phyloP scores from a whole-genome alignment of 2,329 filamentous ascomycete genomes.

The Ophiobolus disseminans region DNA sequence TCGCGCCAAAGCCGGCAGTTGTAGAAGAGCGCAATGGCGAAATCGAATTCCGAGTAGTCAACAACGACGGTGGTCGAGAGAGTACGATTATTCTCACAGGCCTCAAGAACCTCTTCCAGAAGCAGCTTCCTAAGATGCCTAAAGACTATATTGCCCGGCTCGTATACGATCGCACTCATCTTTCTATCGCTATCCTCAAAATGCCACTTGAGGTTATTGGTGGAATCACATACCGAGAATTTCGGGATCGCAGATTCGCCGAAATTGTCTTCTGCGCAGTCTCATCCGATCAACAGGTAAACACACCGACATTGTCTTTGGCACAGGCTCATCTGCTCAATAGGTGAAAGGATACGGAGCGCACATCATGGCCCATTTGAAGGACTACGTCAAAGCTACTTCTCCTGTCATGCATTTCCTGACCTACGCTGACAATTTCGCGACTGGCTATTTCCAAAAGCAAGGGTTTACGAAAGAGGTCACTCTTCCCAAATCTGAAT shows the following conservation, averaged over 20 bases:
- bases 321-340: too few species aligned
- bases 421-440: slow-evolving; percentile 97
- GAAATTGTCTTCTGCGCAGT: slow-evolving; percentile 99
- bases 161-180: slow-evolving; percentile 93
- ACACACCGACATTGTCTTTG: too few species aligned
- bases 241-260: slow-evolving; percentile 87
- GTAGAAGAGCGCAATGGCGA: slow-evolving; percentile 91
- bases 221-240: slow-evolving; percentile 93
- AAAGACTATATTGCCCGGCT: slow-evolving; percentile 97
- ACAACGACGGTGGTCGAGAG: slow-evolving; percentile 88
- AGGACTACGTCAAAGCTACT: slow-evolving; percentile 96
- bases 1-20: slow-evolving; percentile 75
- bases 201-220: slow-evolving; percentile 91
- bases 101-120: slow-evolving; percentile 96
- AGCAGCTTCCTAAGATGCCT: slow-evolving; percentile 97
- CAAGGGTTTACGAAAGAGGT: slow-evolving; percentile 99
- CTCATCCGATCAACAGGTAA: slow-evolving; percentile 95
- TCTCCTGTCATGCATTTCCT: slow-evolving; percentile 98
- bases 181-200: slow-evolving; percentile 96
- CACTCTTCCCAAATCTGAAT: slow-evolving; percentile 82
- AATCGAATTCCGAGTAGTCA: slow-evolving; percentile 96
- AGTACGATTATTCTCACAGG: slow-evolving; percentile 93
- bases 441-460: slow-evolving; percentile 98
- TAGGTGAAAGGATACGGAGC: slow-evolving; percentile 97
- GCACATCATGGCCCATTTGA: slow-evolving; percentile 97